Percentiles rank a stretch among this genome's conserved stretches.
Evolutionary conservation across 139 green algal genomes (phyloP).

Genomic region (Tetraselmis striata): DNA sequence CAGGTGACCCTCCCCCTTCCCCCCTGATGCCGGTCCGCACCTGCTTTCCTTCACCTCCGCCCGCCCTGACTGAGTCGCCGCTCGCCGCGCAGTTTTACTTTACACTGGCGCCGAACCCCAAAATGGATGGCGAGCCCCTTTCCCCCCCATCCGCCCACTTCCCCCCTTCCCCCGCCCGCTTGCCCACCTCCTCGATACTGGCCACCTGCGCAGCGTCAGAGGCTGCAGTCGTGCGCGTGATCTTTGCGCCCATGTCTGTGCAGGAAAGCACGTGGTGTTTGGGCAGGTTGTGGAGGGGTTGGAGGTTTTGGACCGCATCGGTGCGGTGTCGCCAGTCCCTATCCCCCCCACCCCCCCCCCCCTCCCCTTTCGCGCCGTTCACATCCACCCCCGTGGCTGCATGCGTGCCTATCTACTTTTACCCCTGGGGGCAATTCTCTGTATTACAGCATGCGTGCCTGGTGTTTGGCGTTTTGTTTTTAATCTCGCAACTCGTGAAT

Average conservation of each 20-base stretch:
- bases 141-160: not conserved
- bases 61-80: not conserved
- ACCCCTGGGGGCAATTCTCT: not conserved
- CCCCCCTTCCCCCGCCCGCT: no score
- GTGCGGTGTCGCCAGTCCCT: no score
- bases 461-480: not conserved
- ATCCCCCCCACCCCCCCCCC: no score
- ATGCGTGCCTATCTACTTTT: no score
- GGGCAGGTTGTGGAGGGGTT: slow-evolving; percentile 68
- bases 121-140: slow-evolving; percentile 50
- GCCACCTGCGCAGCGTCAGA: no score
- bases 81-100: slow-evolving; percentile 75
- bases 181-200: no score
- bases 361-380: no score
- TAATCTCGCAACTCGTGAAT: no score
- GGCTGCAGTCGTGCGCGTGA: not conserved
- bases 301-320: slow-evolving; percentile 63
- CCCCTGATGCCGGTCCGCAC: not conserved
- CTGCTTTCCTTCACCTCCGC: not conserved
- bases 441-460: not conserved
- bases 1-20: not conserved
- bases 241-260: not conserved
- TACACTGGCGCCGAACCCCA: slow-evolving; percentile 51
- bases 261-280: slow-evolving; percentile 82
- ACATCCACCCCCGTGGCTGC: no score